Evolutionary conservation across 1,284 basidiomycete species (phyloP).

Genomic region (Austroboletus novae-zelandiae): DNA sequence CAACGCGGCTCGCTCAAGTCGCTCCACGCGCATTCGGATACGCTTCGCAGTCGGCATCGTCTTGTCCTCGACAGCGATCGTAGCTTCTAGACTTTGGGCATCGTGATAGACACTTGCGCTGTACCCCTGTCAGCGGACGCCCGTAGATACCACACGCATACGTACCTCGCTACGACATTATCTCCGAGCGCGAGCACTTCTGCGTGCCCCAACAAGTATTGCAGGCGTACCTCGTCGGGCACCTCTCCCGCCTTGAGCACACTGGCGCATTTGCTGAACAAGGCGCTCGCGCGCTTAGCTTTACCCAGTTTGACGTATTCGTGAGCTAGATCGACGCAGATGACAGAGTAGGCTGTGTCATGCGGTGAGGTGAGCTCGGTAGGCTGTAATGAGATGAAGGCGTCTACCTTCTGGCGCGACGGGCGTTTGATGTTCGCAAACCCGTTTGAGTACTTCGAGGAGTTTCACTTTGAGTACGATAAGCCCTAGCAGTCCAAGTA

Average conservation of each 20-base stretch:
- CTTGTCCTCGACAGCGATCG: slow-evolving; percentile 46
- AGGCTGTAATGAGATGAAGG: neutral
- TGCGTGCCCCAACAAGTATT: slow-evolving; percentile 65
- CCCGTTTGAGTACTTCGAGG: slow-evolving; percentile 44
- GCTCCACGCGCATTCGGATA: slow-evolving; percentile 54
- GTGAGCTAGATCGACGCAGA: slow-evolving; percentile 69
- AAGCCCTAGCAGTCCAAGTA: slow-evolving; percentile 64
- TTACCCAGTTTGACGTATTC: slow-evolving; percentile 81
- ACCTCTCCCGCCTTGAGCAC: slow-evolving; percentile 41
- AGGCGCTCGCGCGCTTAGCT: slow-evolving; percentile 55
- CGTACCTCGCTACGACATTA: slow-evolving; percentile 62
- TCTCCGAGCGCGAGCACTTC: slow-evolving; percentile 64
- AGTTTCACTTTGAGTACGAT: slow-evolving; percentile 54
- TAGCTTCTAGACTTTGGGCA: slow-evolving; percentile 48
- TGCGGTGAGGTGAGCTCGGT: neutral
- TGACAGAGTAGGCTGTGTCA: slow-evolving; percentile 56
- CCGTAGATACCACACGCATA: neutral
- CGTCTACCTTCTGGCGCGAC: slow-evolving; percentile 50
- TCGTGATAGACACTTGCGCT: slow-evolving; percentile 60
- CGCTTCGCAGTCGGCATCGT: slow-evolving; percentile 50
- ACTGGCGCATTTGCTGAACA: slow-evolving; percentile 59
- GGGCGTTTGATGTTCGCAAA: slow-evolving; percentile 44
- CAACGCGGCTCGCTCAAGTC: slow-evolving; percentile 67
- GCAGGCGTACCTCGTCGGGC: slow-evolving; percentile 49
- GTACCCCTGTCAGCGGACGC: slow-evolving; percentile 1